Percentiles rank a stretch among this genome's conserved stretches.
phyloP scores from a whole-genome alignment of 371 early-diverging fungal genomes.

The Dinochytrium kinnereticum region DNA sequence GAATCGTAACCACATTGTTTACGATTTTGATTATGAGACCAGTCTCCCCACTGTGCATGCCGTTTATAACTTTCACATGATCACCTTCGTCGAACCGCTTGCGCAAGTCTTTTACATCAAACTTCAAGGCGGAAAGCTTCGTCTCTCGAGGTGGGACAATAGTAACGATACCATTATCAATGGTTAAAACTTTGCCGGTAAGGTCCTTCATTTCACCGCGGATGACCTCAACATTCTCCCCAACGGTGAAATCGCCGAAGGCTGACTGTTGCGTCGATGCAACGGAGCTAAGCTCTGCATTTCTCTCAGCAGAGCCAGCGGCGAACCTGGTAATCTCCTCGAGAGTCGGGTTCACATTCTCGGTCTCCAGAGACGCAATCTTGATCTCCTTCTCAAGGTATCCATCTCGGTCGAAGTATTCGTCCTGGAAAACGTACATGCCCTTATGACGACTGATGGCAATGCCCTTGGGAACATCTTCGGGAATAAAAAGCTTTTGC shows the following conservation, averaged over 20 bases:
- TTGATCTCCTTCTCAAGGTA: conserved; percentile 91
- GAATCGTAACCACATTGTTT: conserved; percentile 78
- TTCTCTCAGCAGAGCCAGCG: conserved; percentile 38
- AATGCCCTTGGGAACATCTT: conserved; percentile 47
- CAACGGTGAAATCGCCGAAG: conserved; percentile 65
- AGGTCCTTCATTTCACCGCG: conserved; percentile 89
- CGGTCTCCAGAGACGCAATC: conserved; percentile 72
- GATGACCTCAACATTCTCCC: conserved; percentile 89
- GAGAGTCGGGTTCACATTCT: conserved; percentile 86
- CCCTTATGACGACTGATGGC: conserved; percentile 36
- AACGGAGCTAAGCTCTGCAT: conserved; percentile 32
- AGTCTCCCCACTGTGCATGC: conserved; percentile 83
- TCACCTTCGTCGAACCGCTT: conserved; percentile 91
- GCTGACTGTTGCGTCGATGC: conserved; percentile 25
- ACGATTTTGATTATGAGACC: conserved; percentile 86
- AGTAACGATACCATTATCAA: conserved; percentile 68
- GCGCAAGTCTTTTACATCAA: conserved; percentile 64
- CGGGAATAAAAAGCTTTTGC: conserved; percentile 75
- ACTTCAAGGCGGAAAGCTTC: conserved; percentile 25
- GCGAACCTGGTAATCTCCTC: conserved; percentile 92
- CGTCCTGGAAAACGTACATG: conserved; percentile 77
- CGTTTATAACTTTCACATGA: conserved; percentile 92
- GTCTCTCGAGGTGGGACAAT: conserved; percentile 45
- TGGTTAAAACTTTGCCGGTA: conserved; percentile 76
- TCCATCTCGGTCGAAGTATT: conserved; percentile 81